Conservation (phyloP, 2,329 filamentous ascomycete genomes). For the Botryosphaeria agaves region DNA sequence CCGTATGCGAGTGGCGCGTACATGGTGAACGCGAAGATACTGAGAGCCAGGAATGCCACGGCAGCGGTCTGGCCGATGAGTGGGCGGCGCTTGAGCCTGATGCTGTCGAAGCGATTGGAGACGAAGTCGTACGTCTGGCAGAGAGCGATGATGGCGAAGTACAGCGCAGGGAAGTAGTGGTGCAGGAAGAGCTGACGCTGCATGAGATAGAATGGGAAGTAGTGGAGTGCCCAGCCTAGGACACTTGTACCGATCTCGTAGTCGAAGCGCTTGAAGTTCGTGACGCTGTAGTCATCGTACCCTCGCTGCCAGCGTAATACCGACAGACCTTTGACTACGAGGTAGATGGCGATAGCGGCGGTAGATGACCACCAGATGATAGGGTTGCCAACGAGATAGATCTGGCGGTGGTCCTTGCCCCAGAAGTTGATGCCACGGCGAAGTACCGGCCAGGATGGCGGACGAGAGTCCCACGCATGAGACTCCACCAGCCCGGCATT, state of each 20-base stretch:
- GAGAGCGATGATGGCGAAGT: constrained; percentile 81
- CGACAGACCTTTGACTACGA: constrained; percentile 72
- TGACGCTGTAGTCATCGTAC: constrained; percentile 67
- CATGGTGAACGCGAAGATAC: constrained; percentile 62
- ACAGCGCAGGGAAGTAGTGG: constrained; percentile 94
- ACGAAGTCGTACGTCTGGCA: constrained; percentile 81
- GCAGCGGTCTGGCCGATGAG: constrained; percentile 59
- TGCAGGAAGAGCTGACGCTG: constrained; percentile 94
- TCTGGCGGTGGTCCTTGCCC: constrained; percentile 84
- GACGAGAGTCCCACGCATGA: constrained; percentile 94
- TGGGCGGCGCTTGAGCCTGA: constrained; percentile 53
- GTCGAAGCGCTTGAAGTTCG: constrained; percentile 89
- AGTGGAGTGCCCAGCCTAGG: constrained; percentile 92
- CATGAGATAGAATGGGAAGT: constrained; percentile 98
- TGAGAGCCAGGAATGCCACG: constrained; percentile 55
- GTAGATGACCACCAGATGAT: constrained; percentile 89
- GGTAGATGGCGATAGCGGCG: constrained; percentile 57
- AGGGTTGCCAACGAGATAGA: constrained; percentile 92
- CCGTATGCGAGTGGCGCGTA: constrained; percentile 85
- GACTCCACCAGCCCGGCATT: constrained; percentile 94
- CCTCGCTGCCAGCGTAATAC: constrained; percentile 88
- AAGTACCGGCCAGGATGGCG: constrained; percentile 81
- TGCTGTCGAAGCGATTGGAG: constrained; percentile 51
- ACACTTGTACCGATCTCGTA: constrained; percentile 87
- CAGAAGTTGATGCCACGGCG: constrained; percentile 97